Percentiles rank a stretch among this genome's conserved stretches.
phyloP scores from a whole-genome alignment of 2,329 filamentous ascomycete genomes.

The Talaromyces sp. region DNA sequence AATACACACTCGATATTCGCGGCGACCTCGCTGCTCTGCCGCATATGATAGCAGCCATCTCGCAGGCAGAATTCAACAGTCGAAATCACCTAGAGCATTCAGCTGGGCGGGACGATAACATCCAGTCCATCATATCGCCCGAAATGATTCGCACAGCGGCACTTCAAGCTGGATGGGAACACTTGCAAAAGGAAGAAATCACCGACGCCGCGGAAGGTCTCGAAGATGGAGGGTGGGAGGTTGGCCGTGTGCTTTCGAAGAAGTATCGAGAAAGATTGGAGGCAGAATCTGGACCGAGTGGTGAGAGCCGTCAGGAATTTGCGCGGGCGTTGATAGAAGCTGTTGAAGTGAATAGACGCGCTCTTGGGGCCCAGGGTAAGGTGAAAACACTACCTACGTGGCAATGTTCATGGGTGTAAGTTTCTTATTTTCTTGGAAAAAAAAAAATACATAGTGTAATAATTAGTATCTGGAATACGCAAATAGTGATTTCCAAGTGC shows the following conservation, averaged over 20 bases:
- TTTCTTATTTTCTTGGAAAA: neutral
- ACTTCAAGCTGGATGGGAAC: neutral
- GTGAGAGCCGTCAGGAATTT: neutral
- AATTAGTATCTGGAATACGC: too few relatives aligned
- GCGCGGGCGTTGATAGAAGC: constrained; percentile 6
- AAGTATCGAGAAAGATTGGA: neutral
- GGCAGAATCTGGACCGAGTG: neutral
- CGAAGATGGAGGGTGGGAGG: constrained; percentile 5
- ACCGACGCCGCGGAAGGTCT: neutral
- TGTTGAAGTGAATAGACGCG: neutral
- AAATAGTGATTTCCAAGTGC: too few relatives aligned
- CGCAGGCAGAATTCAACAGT: constrained; percentile 1
- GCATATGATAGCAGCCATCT: constrained; percentile 3
- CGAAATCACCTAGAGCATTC: neutral
- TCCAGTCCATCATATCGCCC: neutral
- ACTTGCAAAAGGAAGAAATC: neutral
- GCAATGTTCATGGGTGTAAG: neutral
- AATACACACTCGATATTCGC: neutral
- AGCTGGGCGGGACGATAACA: neutral
- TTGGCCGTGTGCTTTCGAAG: constrained; percentile 3
- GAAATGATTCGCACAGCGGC: neutral
- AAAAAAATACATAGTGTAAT: too few relatives aligned
- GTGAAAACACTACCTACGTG: constrained; percentile 7
- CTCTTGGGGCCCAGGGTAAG: neutral
- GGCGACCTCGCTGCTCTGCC: neutral